phyloP scores from a whole-genome alignment of 106 monocot species.

The Acorus calamus region DNA sequence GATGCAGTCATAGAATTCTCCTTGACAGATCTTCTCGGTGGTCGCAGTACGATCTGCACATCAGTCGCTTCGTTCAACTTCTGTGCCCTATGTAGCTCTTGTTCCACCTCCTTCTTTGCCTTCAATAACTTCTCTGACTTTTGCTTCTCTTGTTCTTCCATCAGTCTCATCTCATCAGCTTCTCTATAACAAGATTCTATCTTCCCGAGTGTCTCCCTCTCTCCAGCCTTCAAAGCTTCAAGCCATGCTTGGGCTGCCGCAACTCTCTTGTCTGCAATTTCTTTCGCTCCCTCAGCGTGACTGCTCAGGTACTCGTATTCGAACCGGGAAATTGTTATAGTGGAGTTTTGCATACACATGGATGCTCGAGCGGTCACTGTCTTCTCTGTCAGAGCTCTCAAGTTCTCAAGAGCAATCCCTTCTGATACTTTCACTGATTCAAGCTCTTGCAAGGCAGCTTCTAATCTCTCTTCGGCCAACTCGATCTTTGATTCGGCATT shows the following conservation, averaged over 20 bases:
- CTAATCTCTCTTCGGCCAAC: slow-evolving; percentile 23
- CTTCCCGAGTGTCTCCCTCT: slow-evolving; percentile 37
- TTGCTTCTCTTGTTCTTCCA: slow-evolving; percentile 11
- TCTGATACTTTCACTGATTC: slow-evolving; percentile 46
- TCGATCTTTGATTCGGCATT: slow-evolving; percentile 13
- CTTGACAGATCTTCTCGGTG: slow-evolving; percentile 23
- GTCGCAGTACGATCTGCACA: neutral
- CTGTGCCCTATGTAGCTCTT: neutral
- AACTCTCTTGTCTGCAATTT: slow-evolving; percentile 51
- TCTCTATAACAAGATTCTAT: slow-evolving; percentile 25
- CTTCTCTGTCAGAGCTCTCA: slow-evolving; percentile 32
- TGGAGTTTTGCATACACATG: neutral
- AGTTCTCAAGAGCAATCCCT: slow-evolving; percentile 29
- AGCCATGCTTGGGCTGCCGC: slow-evolving; percentile 56
- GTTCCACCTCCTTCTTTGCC: slow-evolving; percentile 4
- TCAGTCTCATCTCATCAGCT: slow-evolving; percentile 23
- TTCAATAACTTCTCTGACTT: slow-evolving; percentile 11
- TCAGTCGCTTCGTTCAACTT: neutral
- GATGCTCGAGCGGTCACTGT: slow-evolving; percentile 21
- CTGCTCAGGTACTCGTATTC: slow-evolving; percentile 65
- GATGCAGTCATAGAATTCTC: slow-evolving; percentile 5
- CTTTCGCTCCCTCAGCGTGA: slow-evolving; percentile 24
- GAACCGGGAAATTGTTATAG: slow-evolving; percentile 36
- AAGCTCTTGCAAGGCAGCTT: slow-evolving; percentile 37
- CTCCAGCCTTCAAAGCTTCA: slow-evolving; percentile 42